A percentile compares a stretch with the other conserved stretches of the same genome.
Conservation (phyloP, 495 filamentous ascomycete genomes). For the Cryomyces antarcticus region DNA sequence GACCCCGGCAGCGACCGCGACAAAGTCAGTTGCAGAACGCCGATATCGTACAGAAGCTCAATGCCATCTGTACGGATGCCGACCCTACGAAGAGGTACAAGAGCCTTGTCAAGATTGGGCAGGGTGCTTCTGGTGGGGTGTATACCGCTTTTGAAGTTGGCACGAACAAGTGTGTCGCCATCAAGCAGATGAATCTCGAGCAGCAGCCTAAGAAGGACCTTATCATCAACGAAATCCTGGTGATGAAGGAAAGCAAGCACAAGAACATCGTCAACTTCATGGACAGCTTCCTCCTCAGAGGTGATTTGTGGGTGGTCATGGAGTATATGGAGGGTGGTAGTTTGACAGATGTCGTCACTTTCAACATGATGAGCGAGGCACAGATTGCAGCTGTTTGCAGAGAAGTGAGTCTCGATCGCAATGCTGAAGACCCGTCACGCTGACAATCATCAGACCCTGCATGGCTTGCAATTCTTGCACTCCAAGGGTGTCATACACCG, state of each 20-base stretch:
- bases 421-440: neutral
- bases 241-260: constrained; percentile 98
- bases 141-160: constrained; percentile 76
- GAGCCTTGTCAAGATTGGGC: constrained; percentile 84
- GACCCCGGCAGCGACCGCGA: constrained; percentile 55
- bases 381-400: constrained; percentile 92
- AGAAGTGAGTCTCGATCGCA: constrained; percentile 34
- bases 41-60: constrained; percentile 65
- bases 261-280: constrained; percentile 99
- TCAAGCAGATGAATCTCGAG: constrained; percentile 99
- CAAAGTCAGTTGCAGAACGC: constrained; percentile 40
- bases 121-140: constrained; percentile 91
- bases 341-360: constrained; percentile 93
- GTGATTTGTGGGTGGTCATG: constrained; percentile 98
- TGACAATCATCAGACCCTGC: constrained; percentile 38
- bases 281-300: constrained; percentile 73
- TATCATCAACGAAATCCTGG: constrained; percentile 96
- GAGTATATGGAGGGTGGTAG: constrained; percentile 98
- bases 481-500: constrained; percentile 96
- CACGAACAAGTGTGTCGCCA: constrained; percentile 75
- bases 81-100: constrained; percentile 78
- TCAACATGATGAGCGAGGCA: constrained; percentile 94
- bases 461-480: constrained; percentile 84
- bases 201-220: constrained; percentile 97
- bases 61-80: constrained; percentile 71